Base-by-base conservation (phyloP, 2,329 filamentous ascomycete genomes). In the Chrysoporthe cubensis region DNA sequence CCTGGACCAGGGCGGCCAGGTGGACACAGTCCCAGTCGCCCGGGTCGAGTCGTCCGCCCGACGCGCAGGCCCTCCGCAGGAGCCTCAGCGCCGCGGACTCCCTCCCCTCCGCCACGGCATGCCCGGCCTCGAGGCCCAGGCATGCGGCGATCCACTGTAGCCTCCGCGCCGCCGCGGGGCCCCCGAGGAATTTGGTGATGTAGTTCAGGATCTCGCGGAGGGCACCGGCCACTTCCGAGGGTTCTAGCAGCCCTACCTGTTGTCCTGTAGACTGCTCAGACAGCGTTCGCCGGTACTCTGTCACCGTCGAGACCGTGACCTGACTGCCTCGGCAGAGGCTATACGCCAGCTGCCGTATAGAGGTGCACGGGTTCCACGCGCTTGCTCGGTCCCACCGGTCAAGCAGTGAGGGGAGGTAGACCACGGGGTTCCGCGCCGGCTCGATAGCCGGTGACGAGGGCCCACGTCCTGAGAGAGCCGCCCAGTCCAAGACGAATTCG, bases 1-100 rank as follows among this genome's bases (percentile, higher is more conserved):
- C 86, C 65, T 90, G 86, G 0, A 88, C 76, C 70, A 90, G 87
- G 0, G 89, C 88, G 9, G 83, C 75, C 60, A 90, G 80, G 72
- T 93, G 90, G 56, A 91, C 77, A 21, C 84, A 78, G 11, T 84
- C 80, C 90, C 90, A 92, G 1, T 80, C 78, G 71, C 76, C 60
- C 73, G 71, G 58, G 46, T 78, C 71, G 13, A 80, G 65, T 1
- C 73, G 72, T n/a, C 79, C 75, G 2, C 72, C 73, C 0, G 69
- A 68, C 26, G 68, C 70, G 1, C 71, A 73, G n/a, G 73, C 71
- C 26, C 76, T 61, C 11, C 71, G 62, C 16, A 81, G 69, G 7
- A 78, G 70, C n/a, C 71, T 68, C 4, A 77, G 67, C 8, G 76
- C 75, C 2, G 79, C 69, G 0, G 80, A 72, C 18, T 71, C 64